These are phyloP conservation scores for Fraxinus excelsior DNA, from an alignment of 257 asterid species.

Conservation along the genomic window DNA sequence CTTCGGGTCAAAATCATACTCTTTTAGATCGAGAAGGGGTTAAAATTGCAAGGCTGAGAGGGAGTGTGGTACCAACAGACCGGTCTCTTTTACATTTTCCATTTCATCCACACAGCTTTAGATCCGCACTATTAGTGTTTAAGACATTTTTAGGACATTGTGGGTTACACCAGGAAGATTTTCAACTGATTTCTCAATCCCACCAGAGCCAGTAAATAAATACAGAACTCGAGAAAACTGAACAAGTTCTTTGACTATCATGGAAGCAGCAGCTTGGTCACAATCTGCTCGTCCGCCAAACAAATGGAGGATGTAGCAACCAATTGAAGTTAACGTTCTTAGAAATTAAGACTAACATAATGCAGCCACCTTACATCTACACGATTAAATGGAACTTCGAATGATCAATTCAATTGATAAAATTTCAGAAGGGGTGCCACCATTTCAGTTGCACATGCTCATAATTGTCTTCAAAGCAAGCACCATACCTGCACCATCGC, in stretches of 20 bases:
- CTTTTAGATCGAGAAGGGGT: neutral
- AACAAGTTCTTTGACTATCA: neutral
- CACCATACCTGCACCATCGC: too few species aligned
- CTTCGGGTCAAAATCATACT: neutral
- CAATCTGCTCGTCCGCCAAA: neutral
- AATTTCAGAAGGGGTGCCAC: too few species aligned
- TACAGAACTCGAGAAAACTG: too few species aligned
- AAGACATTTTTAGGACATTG: neutral
- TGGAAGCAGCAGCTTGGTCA: neutral
- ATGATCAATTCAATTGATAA: too few species aligned
- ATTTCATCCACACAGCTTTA: neutral
- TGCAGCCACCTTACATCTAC: too few species aligned
- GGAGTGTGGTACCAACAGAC: neutral
- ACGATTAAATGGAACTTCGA: too few species aligned
- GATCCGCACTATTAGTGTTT: too few species aligned
- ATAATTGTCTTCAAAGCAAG: too few species aligned
- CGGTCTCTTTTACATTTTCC: neutral
- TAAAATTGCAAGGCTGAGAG: neutral
- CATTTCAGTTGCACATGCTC: too few species aligned
- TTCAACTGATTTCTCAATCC: neutral
- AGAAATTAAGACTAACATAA: too few species aligned
- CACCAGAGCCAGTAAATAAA: neutral
- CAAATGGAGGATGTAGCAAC: too few species aligned
- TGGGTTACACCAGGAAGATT: neutral
- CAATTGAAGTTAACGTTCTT: too few species aligned